These are phyloP conservation scores for Trametes sanguinea DNA, from an alignment of 768 basidiomycete genomes.

Conservation along the genomic window DNA sequence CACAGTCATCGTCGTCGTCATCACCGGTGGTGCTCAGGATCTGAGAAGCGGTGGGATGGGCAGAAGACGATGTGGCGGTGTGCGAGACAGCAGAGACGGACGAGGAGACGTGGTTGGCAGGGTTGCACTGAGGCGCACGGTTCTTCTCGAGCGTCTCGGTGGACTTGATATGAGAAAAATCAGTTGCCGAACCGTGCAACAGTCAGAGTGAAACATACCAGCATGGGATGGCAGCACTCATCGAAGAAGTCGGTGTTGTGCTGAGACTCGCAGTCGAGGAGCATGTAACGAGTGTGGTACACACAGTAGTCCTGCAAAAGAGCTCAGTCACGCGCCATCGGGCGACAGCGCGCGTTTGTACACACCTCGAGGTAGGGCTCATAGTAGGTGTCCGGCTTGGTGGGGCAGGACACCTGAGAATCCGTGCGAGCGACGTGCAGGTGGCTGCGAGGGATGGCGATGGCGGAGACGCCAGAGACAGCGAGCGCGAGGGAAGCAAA, in stretches of 20 bases:
- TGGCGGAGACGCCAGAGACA: conserved; percentile 39
- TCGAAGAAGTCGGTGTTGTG: conserved; percentile 55
- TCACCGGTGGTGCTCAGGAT: conserved; percentile 11
- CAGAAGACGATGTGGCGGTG: conserved; percentile 23
- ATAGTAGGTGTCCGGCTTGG: conserved; percentile 41
- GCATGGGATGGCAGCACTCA: conserved; percentile 69
- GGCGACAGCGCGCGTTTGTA: background rate
- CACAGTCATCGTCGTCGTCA: conserved; percentile 17
- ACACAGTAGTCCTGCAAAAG: conserved; percentile 45
- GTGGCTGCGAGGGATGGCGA: conserved; percentile 40
- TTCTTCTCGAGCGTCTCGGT: conserved; percentile 48
- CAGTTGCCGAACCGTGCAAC: background rate
- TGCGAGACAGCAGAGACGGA: conserved; percentile 18
- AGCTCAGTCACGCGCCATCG: background rate
- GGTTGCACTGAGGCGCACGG: conserved; percentile 57
- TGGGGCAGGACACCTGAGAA: conserved; percentile 17
- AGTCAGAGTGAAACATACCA: conserved; percentile 42
- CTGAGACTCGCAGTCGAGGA: conserved; percentile 48
- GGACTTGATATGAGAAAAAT: conserved; percentile 37
- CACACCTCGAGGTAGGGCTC: conserved; percentile 46
- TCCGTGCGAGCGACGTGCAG: conserved; percentile 34
- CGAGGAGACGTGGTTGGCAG: conserved; percentile 37
- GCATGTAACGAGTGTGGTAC: conserved; percentile 66
- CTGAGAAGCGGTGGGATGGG: conserved; percentile 26
- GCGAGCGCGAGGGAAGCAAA: conserved; percentile 50